Base-by-base conservation (phyloP, 2,329 filamentous ascomycete genomes). In the Oidium heveae region DNA sequence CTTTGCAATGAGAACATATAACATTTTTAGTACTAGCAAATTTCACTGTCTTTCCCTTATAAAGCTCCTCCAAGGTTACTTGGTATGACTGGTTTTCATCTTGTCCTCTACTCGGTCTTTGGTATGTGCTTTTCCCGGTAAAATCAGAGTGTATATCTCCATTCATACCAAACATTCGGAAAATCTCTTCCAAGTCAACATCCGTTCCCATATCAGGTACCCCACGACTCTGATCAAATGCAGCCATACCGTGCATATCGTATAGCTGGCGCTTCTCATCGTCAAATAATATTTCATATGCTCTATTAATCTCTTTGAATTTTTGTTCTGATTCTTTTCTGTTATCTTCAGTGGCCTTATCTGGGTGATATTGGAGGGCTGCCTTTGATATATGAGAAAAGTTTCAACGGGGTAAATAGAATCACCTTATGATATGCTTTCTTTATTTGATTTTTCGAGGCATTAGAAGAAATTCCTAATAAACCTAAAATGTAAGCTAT, bases 21-120 rank as follows among this genome's bases (percentile, higher is more conserved):
- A 95, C 77, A 65, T 94, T 89, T 72, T 96, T 96, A 64, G 88
- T 93, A 64, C 85, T 91, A 9, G 86, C 81, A 67, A 98, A 95
- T 70, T 93, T 91, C 65, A 94, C 91, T 0, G 91, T 95, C 74
- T 96, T 95, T 63, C 91, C 91, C 71, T 94, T 95, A 75, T 96
- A 98, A 34, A 98, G 74, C 68, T 98, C 91, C 67, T 96, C 91
- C 57, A 98, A 71, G 1, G 80, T 84, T 56, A 96, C 85, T 66
- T 87, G 81, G 69, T 98, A 96, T 62, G 86, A 78, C 63, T 94
- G 86, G 66, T 94, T 82, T 67, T 95, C 89, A 61, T 88, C 81
- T 54, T 76, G 79, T 49, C 89, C 87, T 62, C 80, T 83, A 57
- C 81, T 74, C 24, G 80, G 80, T 60, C 75, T 73, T 59, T 72